Evolutionary conservation across 2,329 filamentous ascomycete genomes (phyloP), one percentile per base, ranked within the genome.

Genomic region (Akanthomyces muscarius): DNA sequence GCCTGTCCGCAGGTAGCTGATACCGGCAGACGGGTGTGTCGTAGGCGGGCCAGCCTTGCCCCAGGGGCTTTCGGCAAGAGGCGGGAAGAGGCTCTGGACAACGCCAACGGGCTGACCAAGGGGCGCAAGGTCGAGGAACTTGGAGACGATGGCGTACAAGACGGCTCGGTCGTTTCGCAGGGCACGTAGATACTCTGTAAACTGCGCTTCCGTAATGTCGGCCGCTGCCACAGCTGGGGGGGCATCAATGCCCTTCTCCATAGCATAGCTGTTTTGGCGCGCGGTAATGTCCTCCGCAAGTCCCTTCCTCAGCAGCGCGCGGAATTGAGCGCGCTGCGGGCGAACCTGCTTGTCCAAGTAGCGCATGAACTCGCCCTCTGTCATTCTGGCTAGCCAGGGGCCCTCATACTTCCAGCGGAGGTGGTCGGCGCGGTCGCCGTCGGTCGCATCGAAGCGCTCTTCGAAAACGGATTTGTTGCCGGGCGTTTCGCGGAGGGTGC

Each of bases 361-460:
- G 33, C 73, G 70, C 30, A 81, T 74, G 69, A 90, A 89, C 16
- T 85, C 79, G 21, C 86, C 86, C 65, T 86, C 80, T 5, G 79
- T 81, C 77, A 88, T 81, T 50, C 83, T 83, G 41, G 85, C 86
- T 41, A 89, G 77, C 86, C 86, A 89, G 3, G 87, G 87, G 0
- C 87, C 87, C 30, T 76, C 75, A 66, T 88, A 89, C 71, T 86
- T 89, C 87, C 87, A 90, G 66, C 86, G 80, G 67, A 78, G 78
- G 65, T 81, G 80, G 55, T 77, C 74, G 42, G 72, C 68, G 47
- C 76, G 69, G 63, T 72, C 71, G 18, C 70, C 64, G 33, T 75
- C 74, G 47, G 84, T 88, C 55, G 81, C 75, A 67, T 89, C 86
- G 68, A 78, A 74, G 38, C 80, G 76, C 65, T 84, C 80, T 67